These are phyloP conservation scores for Zygoascus flipseniorum DNA, from an alignment of 805 yeast species.

Conservation along the genomic window DNA sequence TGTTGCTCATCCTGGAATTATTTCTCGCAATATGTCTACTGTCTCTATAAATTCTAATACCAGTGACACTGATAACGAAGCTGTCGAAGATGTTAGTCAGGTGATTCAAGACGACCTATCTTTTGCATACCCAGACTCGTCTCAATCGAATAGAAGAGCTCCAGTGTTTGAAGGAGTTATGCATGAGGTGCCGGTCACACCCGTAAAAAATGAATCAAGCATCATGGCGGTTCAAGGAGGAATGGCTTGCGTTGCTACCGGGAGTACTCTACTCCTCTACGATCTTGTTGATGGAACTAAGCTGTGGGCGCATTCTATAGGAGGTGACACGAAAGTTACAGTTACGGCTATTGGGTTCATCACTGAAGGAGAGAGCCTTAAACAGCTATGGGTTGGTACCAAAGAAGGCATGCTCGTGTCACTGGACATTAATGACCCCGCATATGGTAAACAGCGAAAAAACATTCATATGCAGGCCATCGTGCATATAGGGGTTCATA, in stretches of 20 bases:
- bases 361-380: slow-evolving; percentile 10
- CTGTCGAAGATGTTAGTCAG: not conserved
- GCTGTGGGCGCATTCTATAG: slow-evolving; percentile 16
- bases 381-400: slow-evolving; percentile 27
- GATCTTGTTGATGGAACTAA: slow-evolving; percentile 17
- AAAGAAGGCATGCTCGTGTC: slow-evolving; percentile 29
- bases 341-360: slow-evolving; percentile 23
- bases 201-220: slow-evolving; percentile 18
- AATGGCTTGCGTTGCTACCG: slow-evolving; percentile 14
- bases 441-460: slow-evolving; percentile 16
- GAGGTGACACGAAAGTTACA: slow-evolving; percentile 20
- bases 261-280: slow-evolving; percentile 17
- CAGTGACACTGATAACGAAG: not conserved
- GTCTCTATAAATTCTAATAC: not conserved
- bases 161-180: slow-evolving; percentile 20
- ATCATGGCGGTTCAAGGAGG: slow-evolving; percentile 18
- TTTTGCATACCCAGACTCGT: slow-evolving; percentile 21
- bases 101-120: not conserved
- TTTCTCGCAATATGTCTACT: not conserved
- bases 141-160: slow-evolving; percentile 26
- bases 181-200: slow-evolving; percentile 16
- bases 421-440: slow-evolving; percentile 16
- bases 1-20: not conserved
- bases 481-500: slow-evolving; percentile 11
- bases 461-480: slow-evolving; percentile 18